Conservation (phyloP, 2,329 filamentous ascomycete species). For the Neocatenulostroma microsporum region DNA sequence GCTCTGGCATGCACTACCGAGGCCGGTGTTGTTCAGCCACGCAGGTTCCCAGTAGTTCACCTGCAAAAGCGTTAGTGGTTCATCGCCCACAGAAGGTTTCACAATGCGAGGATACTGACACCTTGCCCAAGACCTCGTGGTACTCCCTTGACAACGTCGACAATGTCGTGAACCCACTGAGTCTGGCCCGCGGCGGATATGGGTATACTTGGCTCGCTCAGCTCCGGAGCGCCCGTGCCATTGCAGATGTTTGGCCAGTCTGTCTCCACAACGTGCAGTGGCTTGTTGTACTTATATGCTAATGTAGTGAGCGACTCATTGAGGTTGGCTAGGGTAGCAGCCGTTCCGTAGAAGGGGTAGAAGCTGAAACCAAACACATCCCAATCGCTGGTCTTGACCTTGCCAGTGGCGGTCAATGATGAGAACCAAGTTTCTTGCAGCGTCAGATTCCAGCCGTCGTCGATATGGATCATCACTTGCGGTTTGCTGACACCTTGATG, state of each 20-base stretch:
- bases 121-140: constrained; percentile 26
- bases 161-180: constrained; percentile 23
- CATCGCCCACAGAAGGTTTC: background rate
- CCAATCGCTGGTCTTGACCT: constrained; percentile 22
- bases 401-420: constrained; percentile 23
- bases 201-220: constrained; percentile 27
- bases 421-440: constrained; percentile 27
- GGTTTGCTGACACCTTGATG: constrained; percentile 24
- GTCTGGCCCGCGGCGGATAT: constrained; percentile 21
- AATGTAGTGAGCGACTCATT: constrained; percentile 19
- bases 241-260: constrained; percentile 26
- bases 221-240: constrained; percentile 17
- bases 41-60: constrained; percentile 28
- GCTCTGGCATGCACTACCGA: constrained; percentile 25
- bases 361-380: constrained; percentile 24
- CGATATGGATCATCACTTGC: constrained; percentile 30
- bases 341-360: constrained; percentile 29
- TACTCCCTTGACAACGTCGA: constrained; percentile 23
- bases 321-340: constrained; percentile 24
- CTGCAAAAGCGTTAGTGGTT: constrained; percentile 7
- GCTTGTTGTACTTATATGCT: constrained; percentile 25
- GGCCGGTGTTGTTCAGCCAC: constrained; percentile 27
- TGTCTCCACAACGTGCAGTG: constrained; percentile 28
- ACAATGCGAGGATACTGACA: too few relatives aligned
- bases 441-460: constrained; percentile 27